Evolutionary conservation across 352 stramenopile species (phyloP).

Genomic region (Globisporangium solare): DNA sequence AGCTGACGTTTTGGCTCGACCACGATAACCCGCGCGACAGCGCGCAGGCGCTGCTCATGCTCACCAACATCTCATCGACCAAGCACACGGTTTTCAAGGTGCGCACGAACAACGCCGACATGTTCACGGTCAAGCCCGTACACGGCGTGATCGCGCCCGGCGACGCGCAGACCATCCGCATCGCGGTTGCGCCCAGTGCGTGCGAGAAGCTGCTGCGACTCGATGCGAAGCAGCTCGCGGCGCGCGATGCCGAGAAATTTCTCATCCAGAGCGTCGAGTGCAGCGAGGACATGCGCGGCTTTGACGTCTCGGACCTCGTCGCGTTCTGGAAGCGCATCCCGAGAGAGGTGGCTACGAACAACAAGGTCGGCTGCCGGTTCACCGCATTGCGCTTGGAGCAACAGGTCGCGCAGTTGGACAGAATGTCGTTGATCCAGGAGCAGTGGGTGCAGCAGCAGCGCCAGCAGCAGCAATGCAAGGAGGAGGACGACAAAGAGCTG

Average conservation of each 20-base stretch:
- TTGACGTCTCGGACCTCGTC: conserved; percentile 27
- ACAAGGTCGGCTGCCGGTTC: conserved; percentile 68
- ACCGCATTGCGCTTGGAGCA: conserved; percentile 1
- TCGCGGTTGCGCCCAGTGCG: conserved; percentile 33
- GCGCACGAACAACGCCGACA: conserved; percentile 69
- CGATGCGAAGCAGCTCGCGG: conserved; percentile 24
- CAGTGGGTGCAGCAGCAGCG: conserved; percentile 15
- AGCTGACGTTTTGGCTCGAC: conserved; percentile 41
- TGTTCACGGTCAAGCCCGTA: conserved; percentile 70
- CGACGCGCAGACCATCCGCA: conserved; percentile 24
- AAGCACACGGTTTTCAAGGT: conserved; percentile 71
- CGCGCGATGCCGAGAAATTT: conserved; percentile 42
- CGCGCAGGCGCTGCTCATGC: conserved; percentile 15
- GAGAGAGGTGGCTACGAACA: conserved; percentile 47
- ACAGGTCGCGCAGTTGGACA: conserved; percentile 1
- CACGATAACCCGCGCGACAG: background rate
- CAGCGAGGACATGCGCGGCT: conserved; percentile 35
- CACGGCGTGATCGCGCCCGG: conserved; percentile 50
- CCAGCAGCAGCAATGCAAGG: conserved; percentile 13
- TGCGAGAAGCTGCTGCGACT: conserved; percentile 31
- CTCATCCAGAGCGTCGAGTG: conserved; percentile 54
- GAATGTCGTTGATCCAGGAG: conserved; percentile 11
- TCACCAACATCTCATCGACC: conserved; percentile 63
- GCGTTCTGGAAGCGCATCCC: conserved; percentile 59
- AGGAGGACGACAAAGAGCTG: conserved; percentile 7